Evolutionary conservation across 108 stramenopile genomes (phyloP).

Genomic region (Epithemia pelagica): DNA sequence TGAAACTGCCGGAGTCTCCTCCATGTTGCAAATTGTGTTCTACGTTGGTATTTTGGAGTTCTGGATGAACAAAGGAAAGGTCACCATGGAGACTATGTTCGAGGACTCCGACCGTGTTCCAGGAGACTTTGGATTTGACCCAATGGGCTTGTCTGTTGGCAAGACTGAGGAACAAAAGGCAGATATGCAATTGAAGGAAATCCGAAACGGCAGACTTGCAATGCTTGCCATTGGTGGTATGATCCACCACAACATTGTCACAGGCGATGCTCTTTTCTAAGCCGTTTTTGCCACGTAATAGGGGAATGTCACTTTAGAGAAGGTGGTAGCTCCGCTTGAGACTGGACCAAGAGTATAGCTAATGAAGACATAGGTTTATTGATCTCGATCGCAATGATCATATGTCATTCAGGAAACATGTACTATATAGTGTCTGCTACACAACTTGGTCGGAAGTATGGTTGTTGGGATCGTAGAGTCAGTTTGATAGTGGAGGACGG

Average conservation of each 20-base stretch:
- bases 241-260: slow-evolving; percentile 88
- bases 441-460: too few species aligned
- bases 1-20: slow-evolving; percentile 48
- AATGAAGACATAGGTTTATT: background rate
- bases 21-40: slow-evolving; percentile 86
- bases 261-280: slow-evolving; percentile 75
- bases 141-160: slow-evolving; percentile 56
- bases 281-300: too few species aligned
- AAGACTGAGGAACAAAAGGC: slow-evolving; percentile 61
- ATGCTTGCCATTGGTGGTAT: slow-evolving; percentile 88
- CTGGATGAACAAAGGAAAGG: slow-evolving; percentile 85
- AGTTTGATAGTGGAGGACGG: too few species aligned
- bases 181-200: slow-evolving; percentile 66
- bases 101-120: slow-evolving; percentile 58
- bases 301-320: too few species aligned
- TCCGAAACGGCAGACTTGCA: slow-evolving; percentile 87
- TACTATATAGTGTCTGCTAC: too few species aligned
- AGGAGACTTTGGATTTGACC: slow-evolving; percentile 81
- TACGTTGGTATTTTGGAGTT: slow-evolving; percentile 72
- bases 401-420: too few species aligned
- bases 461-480: too few species aligned
- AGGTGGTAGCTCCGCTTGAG: too few species aligned
- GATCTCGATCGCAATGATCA: too few species aligned
- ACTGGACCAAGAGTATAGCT: background rate
- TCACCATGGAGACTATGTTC: slow-evolving; percentile 90